These are phyloP conservation scores for Tilletia walkeri DNA, from an alignment of 1,284 basidiomycete species.

Conservation along the genomic window DNA sequence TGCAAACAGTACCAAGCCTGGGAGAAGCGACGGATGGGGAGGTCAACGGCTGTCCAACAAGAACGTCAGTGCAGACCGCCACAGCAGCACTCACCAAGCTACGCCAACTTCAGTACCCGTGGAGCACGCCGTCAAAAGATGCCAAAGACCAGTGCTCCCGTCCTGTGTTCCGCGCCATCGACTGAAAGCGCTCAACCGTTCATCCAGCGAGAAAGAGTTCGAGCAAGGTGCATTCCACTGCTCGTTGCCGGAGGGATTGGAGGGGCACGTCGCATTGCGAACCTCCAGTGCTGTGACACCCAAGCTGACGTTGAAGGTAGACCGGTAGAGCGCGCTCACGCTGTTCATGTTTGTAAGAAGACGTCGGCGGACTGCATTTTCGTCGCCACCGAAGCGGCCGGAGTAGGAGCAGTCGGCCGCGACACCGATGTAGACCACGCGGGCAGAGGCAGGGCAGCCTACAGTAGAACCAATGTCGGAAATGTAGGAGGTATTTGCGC, in stretches of 20 bases:
- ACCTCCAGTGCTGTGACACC: conserved; percentile 77
- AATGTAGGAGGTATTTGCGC: conserved; percentile 22
- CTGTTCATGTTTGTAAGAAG: conserved; percentile 74
- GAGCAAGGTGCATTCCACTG: conserved; percentile 51
- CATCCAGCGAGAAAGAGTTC: conserved; percentile 61
- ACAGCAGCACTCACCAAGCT: conserved; percentile 65
- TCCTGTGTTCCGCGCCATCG: conserved; percentile 75
- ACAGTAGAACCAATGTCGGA: conserved; percentile 59
- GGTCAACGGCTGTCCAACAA: conserved; percentile 66
- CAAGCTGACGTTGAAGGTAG: conserved; percentile 79
- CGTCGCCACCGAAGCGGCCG: conserved; percentile 28
- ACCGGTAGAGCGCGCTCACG: conserved; percentile 70
- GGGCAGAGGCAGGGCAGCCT: conserved; percentile 74
- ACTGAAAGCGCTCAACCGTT: conserved; percentile 76
- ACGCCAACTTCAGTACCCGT: conserved; percentile 83
- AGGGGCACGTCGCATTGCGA: conserved; percentile 59
- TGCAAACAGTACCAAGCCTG: conserved; percentile 45
- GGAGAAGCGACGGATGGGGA: background rate
- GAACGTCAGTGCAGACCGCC: background rate
- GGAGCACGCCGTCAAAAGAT: conserved; percentile 82
- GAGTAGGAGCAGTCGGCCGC: conserved; percentile 81
- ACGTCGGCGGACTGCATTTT: conserved; percentile 64
- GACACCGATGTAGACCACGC: conserved; percentile 79
- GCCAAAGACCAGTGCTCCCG: conserved; percentile 79
- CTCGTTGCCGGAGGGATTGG: conserved; percentile 56